Percentiles rank a stretch among this genome's conserved stretches.
Evolutionary conservation across 2,329 filamentous ascomycete species (phyloP).

Genomic region (Bipolaris oryzae): DNA sequence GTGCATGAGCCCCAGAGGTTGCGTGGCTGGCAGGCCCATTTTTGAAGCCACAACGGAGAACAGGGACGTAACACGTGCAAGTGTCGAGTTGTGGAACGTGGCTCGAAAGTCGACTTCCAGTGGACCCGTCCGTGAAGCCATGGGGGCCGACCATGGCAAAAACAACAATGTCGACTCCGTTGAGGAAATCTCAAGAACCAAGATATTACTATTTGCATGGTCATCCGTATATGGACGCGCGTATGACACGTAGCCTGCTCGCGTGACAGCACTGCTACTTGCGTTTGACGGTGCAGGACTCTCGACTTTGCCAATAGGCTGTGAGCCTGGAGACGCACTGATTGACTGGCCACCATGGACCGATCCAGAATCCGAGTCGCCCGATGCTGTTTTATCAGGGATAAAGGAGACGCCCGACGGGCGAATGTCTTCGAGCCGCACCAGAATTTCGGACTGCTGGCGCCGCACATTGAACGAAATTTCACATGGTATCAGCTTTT

Average conservation of each 20-base stretch:
- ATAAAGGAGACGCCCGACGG: conserved; percentile 79
- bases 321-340: conserved; percentile 37
- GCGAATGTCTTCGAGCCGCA: conserved; percentile 85
- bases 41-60: conserved; percentile 84
- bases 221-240: conserved; percentile 86
- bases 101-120: conserved; percentile 57
- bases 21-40: conserved; percentile 67
- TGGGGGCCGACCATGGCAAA: conserved; percentile 25
- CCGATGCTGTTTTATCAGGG: conserved; percentile 52
- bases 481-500: conserved; percentile 78
- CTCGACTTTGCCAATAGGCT: conserved; percentile 24
- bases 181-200: conserved; percentile 74
- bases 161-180: conserved; percentile 52
- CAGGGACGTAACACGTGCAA: conserved; percentile 72
- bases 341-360: conserved; percentile 24
- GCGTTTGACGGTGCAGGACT: conserved; percentile 29
- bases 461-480: conserved; percentile 76
- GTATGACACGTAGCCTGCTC: conserved; percentile 72
- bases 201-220: conserved; percentile 62
- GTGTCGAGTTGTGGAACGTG: conserved; percentile 75
- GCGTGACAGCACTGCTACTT: conserved; percentile 17
- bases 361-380: conserved; percentile 26
- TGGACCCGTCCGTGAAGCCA: conserved; percentile 29
- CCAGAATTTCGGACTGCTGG: conserved; percentile 72
- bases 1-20: conserved; percentile 71